A percentile compares a stretch with the other conserved stretches of the same genome.
These are phyloP conservation scores for Leptomonas seymouri DNA, from an alignment of 208 protist genomes.

Conservation along the genomic window DNA sequence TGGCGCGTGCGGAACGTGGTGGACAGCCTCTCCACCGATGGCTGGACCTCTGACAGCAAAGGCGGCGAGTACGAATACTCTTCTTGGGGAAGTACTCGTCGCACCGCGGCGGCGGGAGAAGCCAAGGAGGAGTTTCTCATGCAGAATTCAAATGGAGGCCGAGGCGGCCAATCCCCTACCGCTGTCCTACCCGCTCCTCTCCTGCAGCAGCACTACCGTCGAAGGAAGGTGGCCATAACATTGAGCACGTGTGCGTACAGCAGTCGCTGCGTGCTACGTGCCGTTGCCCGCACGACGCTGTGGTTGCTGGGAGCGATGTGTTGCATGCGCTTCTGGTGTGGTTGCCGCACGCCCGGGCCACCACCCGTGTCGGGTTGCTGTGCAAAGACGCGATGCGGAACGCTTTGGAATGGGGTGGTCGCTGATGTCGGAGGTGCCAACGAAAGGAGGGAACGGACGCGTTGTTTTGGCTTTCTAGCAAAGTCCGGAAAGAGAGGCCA, in stretches of 20 bases:
- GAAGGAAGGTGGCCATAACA: conserved; percentile 7
- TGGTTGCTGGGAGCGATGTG: conserved; percentile 17
- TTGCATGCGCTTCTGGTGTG: conserved; percentile 21
- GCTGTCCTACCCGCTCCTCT: neutral
- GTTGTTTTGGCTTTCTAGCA: no score
- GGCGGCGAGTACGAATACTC: neutral
- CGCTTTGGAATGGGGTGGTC: neutral
- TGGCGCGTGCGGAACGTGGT: neutral
- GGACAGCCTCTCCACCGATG: neutral
- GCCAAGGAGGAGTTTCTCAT: neutral
- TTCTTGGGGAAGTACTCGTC: neutral
- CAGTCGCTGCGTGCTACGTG: neutral
- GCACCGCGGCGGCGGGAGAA: neutral
- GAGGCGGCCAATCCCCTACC: neutral
- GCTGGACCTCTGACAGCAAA: neutral
- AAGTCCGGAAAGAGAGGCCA: no score
- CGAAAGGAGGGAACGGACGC: neutral
- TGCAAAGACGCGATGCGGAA: neutral
- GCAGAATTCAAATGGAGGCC: no score
- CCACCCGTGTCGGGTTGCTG: conserved; percentile 11
- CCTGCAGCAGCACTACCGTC: conserved; percentile 14
- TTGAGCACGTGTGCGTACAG: conserved; percentile 4
- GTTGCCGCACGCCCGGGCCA: neutral
- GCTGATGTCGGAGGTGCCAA: neutral
- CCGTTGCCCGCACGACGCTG: conserved; percentile 4